Conservation (phyloP, 116 monocot species). For the Thalassia testudinum region DNA sequence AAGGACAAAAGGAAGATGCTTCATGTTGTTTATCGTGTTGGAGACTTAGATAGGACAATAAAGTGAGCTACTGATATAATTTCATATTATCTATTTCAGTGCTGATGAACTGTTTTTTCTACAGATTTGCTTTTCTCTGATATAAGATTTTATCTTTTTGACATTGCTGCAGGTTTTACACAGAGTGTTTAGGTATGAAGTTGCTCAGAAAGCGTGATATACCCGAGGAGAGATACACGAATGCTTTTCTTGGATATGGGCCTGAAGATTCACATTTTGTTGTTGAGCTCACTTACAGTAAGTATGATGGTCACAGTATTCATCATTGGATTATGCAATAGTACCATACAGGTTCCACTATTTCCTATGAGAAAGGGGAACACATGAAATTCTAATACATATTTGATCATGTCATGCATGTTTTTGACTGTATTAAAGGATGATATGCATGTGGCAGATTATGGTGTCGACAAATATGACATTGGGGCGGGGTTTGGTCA, state of each 20-base stretch:
- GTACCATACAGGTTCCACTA: too few species aligned
- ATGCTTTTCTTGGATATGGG: constrained; percentile 88
- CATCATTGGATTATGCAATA: too few species aligned
- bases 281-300: constrained; percentile 83
- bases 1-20: constrained; percentile 59
- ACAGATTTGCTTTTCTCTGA: too few species aligned
- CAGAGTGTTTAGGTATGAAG: constrained; percentile 89
- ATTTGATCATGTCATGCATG: too few species aligned
- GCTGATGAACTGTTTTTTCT: background rate
- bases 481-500: constrained; percentile 75
- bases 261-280: constrained; percentile 86
- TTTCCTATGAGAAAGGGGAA: too few species aligned
- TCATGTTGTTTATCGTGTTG: constrained; percentile 91
- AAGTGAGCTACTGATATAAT: constrained; percentile 23
- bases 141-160: background rate
- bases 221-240: constrained; percentile 76
- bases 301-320: background rate
- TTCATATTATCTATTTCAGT: background rate
- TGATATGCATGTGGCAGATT: constrained; percentile 28
- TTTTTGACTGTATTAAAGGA: too few species aligned
- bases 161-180: constrained; percentile 52
- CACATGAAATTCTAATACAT: too few species aligned
- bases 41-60: constrained; percentile 85
- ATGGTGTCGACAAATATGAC: constrained; percentile 70
- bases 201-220: constrained; percentile 69